Evolutionary conservation across 331 rosid genomes (phyloP).

Genomic region (Malus hybrid): DNA sequence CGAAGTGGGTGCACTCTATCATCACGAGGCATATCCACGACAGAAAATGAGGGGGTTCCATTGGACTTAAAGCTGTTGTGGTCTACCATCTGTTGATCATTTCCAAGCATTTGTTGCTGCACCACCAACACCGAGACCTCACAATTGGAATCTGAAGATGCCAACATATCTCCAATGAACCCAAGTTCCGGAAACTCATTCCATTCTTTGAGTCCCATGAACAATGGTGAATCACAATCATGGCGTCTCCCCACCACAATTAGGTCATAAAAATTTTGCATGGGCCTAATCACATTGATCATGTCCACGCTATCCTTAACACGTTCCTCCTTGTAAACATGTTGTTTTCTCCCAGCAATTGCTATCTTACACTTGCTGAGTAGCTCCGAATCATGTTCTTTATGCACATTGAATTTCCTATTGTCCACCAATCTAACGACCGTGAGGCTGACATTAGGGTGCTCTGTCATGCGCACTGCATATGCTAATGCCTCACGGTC

Average conservation of each 20-base stretch:
- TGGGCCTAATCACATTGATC: conserved; percentile 21
- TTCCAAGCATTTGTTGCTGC: conserved; percentile 44
- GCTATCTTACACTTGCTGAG: conserved; percentile 25
- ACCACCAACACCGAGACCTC: conserved; percentile 45
- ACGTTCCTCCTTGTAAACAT: conserved; percentile 27
- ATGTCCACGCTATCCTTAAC: conserved; percentile 35
- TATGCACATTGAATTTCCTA: neutral
- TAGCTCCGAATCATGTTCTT: conserved; percentile 17
- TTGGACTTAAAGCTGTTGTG: neutral
- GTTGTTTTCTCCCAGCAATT: neutral
- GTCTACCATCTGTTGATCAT: neutral
- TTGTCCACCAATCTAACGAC: conserved; percentile 17
- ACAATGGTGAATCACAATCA: conserved; percentile 22
- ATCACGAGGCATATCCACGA: neutral
- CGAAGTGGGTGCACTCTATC: neutral
- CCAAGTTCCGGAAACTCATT: conserved; percentile 62
- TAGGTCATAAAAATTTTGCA: conserved; percentile 34
- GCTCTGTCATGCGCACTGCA: conserved; percentile 48
- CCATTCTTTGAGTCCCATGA: conserved; percentile 42
- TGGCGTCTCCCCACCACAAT: conserved; percentile 56
- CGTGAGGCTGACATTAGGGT: conserved; percentile 26
- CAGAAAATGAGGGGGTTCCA: neutral
- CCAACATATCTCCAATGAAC: conserved; percentile 44
- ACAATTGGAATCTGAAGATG: conserved; percentile 22
- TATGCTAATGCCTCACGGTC: conserved; percentile 57